Evolutionary conservation across 352 stramenopile species (phyloP), one percentile per base, ranked within the genome.

Genomic region (Phytophthora palmivora): DNA sequence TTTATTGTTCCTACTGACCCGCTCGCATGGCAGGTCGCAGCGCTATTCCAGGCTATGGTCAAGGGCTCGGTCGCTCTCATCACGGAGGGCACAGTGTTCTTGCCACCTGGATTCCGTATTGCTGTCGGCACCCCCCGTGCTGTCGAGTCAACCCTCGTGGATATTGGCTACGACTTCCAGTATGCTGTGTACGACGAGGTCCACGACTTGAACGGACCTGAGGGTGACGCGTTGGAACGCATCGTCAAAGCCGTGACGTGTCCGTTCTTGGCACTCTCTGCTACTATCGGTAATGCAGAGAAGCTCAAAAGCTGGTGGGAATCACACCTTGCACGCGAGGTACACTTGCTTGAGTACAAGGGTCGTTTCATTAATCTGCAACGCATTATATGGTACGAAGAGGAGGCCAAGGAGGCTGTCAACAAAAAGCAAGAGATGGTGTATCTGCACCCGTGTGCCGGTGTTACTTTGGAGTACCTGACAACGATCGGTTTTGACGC

Each of bases 131-230:
- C 97, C 1, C 97, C 97, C 5, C 80, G 89, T 38, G 95, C 97
- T 0, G 86, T 99, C 18, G 97, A 99, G 66, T 97, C 92, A 43
- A 89, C 89, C 34, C 79, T 99, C 15, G 61, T 95, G 30, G 83
- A 95, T 26, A 87, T 92, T 67, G 84, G 87, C 43, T 95, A 94
- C 48, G 90, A 97, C 62, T 99, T 99, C 77, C 93, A 99, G 62
- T 99, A 99, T 76, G 92, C 97, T 2, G 96, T 99, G 24, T 98
- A 98, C 63, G 97, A 99, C 78, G 97, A 99, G 77, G 97, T 99
- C 6, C 97, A 99, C 76, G 97, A 97, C 51, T 72, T 99, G 39
- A 98, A 99, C 77, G 97, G 97, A 44, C 84, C 95, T 0, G 97
- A 99, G 69, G 97, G 97, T 55, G 96, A 97, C 72, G 94, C 96